Conservation (phyloP, 2,329 filamentous ascomycete species). For the Cladosporium sp. region DNA sequence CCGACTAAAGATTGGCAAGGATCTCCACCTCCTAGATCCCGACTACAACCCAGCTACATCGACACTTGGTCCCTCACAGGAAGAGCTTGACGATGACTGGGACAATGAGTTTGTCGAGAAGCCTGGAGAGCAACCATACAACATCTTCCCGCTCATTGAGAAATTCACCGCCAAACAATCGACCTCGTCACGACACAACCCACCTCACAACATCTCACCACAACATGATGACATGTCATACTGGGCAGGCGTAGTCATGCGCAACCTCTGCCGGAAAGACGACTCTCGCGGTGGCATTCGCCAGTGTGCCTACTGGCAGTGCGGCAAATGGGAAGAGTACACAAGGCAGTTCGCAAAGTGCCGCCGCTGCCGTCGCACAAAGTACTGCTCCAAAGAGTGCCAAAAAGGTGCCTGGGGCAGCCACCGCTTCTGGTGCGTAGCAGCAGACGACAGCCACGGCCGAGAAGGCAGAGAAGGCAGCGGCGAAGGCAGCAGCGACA, state of each 20-base stretch:
- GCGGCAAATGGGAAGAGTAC: slow-evolving; percentile 97
- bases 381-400: slow-evolving; percentile 95
- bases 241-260: slow-evolving; percentile 98
- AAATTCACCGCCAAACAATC: slow-evolving; percentile 84
- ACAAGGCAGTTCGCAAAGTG: slow-evolving; percentile 98
- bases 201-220: slow-evolving; percentile 28
- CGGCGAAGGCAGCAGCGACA: slow-evolving; percentile 27
- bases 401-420: slow-evolving; percentile 99
- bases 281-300: slow-evolving; percentile 91
- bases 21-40: slow-evolving; percentile 77
- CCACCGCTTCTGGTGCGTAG: slow-evolving; percentile 96
- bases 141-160: slow-evolving; percentile 96
- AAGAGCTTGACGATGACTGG: slow-evolving; percentile 74
- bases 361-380: slow-evolving; percentile 90
- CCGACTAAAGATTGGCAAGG: slow-evolving; percentile 83
- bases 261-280: slow-evolving; percentile 97
- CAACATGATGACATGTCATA: slow-evolving; percentile 78
- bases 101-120: slow-evolving; percentile 74
- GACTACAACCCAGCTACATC: slow-evolving; percentile 52
- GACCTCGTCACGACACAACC: slow-evolving; percentile 61
- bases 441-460: slow-evolving; percentile 54
- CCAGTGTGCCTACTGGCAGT: slow-evolving; percentile 97
- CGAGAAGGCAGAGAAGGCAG: slow-evolving; percentile 24
- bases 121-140: slow-evolving; percentile 48
- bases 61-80: slow-evolving; percentile 41